phyloP scores from a whole-genome alignment of 1,284 basidiomycete genomes.

The Sanghuangporus weigelae region DNA sequence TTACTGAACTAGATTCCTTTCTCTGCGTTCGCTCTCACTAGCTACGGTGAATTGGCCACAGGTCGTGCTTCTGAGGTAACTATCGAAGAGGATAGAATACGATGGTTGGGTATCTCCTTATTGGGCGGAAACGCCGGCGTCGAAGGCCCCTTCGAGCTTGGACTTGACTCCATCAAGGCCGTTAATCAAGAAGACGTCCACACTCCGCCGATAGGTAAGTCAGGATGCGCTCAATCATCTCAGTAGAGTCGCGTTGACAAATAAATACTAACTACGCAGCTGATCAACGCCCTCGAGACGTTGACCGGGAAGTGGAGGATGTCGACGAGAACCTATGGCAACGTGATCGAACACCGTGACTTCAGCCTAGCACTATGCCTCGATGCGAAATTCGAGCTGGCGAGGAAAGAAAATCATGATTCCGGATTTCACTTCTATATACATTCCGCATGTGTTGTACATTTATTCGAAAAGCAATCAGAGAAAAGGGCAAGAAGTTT shows the following conservation, averaged over 20 bases:
- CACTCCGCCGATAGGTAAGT: constrained; percentile 34
- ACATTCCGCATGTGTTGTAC: constrained; percentile 11
- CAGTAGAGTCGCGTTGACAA: not conserved
- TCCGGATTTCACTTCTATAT: constrained; percentile 6
- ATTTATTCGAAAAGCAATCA: constrained; percentile 6
- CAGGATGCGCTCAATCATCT: not conserved
- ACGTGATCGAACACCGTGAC: constrained; percentile 3
- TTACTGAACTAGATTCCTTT: constrained; percentile 64
- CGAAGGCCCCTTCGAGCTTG: constrained; percentile 69
- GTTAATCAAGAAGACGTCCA: constrained; percentile 49
- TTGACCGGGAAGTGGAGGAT: not conserved
- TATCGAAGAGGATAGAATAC: constrained; percentile 73
- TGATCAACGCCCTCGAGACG: constrained; percentile 2
- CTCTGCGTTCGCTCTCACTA: constrained; percentile 77
- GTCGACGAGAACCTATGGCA: constrained; percentile 13
- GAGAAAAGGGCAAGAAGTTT: not conserved
- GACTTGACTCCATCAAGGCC: constrained; percentile 64
- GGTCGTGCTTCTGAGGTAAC: constrained; percentile 47
- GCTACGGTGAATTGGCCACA: constrained; percentile 69
- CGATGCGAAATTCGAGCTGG: not conserved
- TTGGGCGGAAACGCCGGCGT: constrained; percentile 73
- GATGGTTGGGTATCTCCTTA: constrained; percentile 80
- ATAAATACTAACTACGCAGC: not conserved
- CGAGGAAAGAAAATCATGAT: not conserved
- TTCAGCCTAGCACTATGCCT: not conserved